Conservation (phyloP, 2,329 filamentous ascomycete species). For the Hymenoscyphus albidus region DNA sequence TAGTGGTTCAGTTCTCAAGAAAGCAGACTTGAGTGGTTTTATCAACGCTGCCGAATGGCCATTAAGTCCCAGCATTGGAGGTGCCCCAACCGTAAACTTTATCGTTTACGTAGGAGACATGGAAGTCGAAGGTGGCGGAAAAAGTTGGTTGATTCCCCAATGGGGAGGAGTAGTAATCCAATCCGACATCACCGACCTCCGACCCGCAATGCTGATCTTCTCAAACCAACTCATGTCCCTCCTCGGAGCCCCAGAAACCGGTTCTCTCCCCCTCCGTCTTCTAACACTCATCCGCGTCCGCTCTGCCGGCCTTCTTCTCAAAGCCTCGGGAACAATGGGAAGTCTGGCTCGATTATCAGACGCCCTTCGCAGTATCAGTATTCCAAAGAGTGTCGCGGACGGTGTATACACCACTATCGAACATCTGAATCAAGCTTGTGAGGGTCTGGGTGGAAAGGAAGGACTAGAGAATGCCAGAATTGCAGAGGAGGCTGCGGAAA, state of each 20-base stretch:
- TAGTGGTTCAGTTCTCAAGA: constrained; percentile 61
- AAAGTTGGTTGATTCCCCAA: constrained; percentile 88
- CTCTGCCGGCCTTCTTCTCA: constrained; percentile 78
- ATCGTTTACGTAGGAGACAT: constrained; percentile 76
- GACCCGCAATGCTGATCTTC: constrained; percentile 82
- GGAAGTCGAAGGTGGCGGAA: constrained; percentile 45
- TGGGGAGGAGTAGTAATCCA: constrained; percentile 76
- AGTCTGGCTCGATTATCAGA: constrained; percentile 81
- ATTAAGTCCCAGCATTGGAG: constrained; percentile 86
- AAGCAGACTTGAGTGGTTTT: constrained; percentile 87
- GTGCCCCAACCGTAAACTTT: constrained; percentile 93
- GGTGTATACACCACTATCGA: constrained; percentile 76
- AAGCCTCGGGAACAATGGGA: constrained; percentile 90
- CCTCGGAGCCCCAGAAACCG: constrained; percentile 76
- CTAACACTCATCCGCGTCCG: constrained; percentile 82
- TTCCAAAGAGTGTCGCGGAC: constrained; percentile 80
- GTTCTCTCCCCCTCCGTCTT: constrained; percentile 79
- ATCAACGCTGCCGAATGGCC: constrained; percentile 99
- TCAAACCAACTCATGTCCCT: constrained; percentile 85
- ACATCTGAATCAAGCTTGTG: constrained; percentile 74
- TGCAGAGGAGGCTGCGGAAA: constrained; percentile 84
- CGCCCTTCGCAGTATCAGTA: constrained; percentile 84
- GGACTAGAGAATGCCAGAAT: constrained; percentile 78
- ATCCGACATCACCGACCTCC: constrained; percentile 60
- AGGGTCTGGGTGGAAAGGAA: constrained; percentile 59